These are phyloP conservation scores for Phytophthora ohioensis DNA, from an alignment of 352 stramenopile species.

Conservation along the genomic window DNA sequence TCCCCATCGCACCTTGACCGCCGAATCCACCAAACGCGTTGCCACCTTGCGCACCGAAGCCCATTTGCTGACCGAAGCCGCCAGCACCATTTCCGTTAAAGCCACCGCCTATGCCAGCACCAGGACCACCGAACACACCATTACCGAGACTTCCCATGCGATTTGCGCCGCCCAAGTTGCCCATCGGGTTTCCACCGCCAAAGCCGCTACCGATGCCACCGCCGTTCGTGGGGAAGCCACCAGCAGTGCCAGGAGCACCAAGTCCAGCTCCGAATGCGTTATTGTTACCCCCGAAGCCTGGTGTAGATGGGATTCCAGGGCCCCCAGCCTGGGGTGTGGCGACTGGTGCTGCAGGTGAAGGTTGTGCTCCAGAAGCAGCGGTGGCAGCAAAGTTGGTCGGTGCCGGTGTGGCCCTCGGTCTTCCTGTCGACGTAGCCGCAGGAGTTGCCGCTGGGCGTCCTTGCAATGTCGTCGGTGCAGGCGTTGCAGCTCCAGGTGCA, in stretches of 20 bases:
- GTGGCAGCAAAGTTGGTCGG: conserved; percentile 11
- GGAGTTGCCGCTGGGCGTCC: conserved; percentile 22
- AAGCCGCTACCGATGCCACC: conserved; percentile 1
- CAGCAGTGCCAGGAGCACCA: neutral
- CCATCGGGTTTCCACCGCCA: neutral
- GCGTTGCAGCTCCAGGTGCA: conserved; percentile 19
- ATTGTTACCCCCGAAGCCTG: conserved; percentile 7
- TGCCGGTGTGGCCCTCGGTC: conserved; percentile 31
- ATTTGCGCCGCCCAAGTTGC: too few species aligned
- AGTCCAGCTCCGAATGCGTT: conserved; percentile 14
- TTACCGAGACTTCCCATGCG: neutral
- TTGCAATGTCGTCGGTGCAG: conserved; percentile 23
- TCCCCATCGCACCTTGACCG: conserved; percentile 13
- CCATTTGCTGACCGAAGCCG: conserved; percentile 19
- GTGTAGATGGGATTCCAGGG: neutral
- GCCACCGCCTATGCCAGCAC: neutral
- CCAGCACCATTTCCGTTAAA: conserved; percentile 3
- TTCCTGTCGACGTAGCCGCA: conserved; percentile 13
- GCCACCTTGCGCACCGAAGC: conserved; percentile 18
- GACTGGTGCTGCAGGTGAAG: neutral
- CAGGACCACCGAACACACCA: too few species aligned
- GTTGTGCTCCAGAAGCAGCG: conserved; percentile 11
- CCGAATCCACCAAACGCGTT: conserved; percentile 14
- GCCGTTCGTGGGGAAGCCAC: neutral
- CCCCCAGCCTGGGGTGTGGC: neutral